A percentile compares a stretch with the other conserved stretches of the same genome.
phyloP scores from a whole-genome alignment of 805 yeast species.

The Ogataea sp. region DNA sequence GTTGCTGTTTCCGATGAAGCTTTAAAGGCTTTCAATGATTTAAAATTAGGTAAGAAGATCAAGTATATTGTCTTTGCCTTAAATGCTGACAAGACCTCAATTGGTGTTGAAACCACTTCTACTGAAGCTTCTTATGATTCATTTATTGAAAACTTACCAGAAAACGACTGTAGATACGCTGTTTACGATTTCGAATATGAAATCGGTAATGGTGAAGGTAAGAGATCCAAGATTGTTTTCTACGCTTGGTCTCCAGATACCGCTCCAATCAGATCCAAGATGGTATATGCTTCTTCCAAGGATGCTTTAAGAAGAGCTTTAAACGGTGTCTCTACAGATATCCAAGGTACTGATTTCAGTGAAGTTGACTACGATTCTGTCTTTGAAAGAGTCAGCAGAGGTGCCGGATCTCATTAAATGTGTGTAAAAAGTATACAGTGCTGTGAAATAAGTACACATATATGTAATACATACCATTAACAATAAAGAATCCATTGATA shows the following conservation, averaged over 20 bases:
- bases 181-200: slow-evolving; percentile 96
- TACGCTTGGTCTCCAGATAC: slow-evolving; percentile 97
- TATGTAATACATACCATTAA: neutral
- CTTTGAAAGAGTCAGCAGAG: slow-evolving; percentile 80
- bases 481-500: neutral
- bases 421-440: no score
- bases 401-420: slow-evolving; percentile 54
- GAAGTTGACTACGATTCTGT: slow-evolving; percentile 95
- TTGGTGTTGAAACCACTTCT: slow-evolving; percentile 81
- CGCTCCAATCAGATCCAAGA: slow-evolving; percentile 90
- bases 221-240: slow-evolving; percentile 64
- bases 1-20: slow-evolving; percentile 85
- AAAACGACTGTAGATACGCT: slow-evolving; percentile 93
- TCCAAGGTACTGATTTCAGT: slow-evolving; percentile 96
- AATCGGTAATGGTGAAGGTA: slow-evolving; percentile 84
- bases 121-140: slow-evolving; percentile 69
- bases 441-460: neutral
- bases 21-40: slow-evolving; percentile 86
- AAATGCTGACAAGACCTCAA: slow-evolving; percentile 83
- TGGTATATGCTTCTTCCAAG: slow-evolving; percentile 98
- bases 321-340: slow-evolving; percentile 88
- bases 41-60: slow-evolving; percentile 86
- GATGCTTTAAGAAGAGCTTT: slow-evolving; percentile 96
- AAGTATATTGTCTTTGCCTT: slow-evolving; percentile 77
- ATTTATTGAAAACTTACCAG: slow-evolving; percentile 85